phyloP scores from a whole-genome alignment of 352 stramenopile genomes.

The Pythium apleroticum region DNA sequence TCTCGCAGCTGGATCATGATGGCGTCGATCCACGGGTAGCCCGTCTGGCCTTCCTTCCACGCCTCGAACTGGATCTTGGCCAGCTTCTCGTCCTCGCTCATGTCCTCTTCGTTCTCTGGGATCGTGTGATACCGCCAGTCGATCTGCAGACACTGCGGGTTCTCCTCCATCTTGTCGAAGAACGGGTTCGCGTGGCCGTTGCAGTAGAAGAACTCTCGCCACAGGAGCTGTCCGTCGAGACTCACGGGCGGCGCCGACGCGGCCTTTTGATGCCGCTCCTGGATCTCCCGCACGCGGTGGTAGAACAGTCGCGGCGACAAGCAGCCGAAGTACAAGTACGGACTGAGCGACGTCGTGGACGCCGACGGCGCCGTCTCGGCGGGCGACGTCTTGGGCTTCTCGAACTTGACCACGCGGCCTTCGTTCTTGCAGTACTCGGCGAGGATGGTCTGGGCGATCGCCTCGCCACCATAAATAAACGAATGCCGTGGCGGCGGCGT shows the following conservation, averaged over 20 bases:
- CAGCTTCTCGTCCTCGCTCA: slow-evolving; percentile 86
- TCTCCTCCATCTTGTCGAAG: slow-evolving; percentile 95
- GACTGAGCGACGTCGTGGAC: slow-evolving; percentile 95
- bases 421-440: slow-evolving; percentile 72
- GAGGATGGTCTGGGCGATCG: slow-evolving; percentile 66
- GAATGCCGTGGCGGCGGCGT: slow-evolving; percentile 49
- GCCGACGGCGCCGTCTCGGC: slow-evolving; percentile 83
- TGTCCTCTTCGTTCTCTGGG: slow-evolving; percentile 51
- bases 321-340: slow-evolving; percentile 95
- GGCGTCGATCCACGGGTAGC: slow-evolving; percentile 98
- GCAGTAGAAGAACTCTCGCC: slow-evolving; percentile 95
- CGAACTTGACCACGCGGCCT: slow-evolving; percentile 91
- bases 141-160: slow-evolving; percentile 89
- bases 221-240: slow-evolving; percentile 94
- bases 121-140: slow-evolving; percentile 88
- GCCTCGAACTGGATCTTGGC: slow-evolving; percentile 81
- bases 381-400: slow-evolving; percentile 97
- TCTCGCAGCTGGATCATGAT: slow-evolving; percentile 94
- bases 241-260: slow-evolving; percentile 89
- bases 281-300: slow-evolving; percentile 83
- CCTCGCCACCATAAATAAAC: slow-evolving; percentile 75
- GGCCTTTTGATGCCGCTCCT: slow-evolving; percentile 61
- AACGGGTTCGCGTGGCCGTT: slow-evolving; percentile 76
- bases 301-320: slow-evolving; percentile 91
- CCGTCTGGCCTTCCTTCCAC: slow-evolving; percentile 95